Evolutionary conservation across 805 yeast genomes (phyloP).

Genomic region (Cyberlindnera japonica): DNA sequence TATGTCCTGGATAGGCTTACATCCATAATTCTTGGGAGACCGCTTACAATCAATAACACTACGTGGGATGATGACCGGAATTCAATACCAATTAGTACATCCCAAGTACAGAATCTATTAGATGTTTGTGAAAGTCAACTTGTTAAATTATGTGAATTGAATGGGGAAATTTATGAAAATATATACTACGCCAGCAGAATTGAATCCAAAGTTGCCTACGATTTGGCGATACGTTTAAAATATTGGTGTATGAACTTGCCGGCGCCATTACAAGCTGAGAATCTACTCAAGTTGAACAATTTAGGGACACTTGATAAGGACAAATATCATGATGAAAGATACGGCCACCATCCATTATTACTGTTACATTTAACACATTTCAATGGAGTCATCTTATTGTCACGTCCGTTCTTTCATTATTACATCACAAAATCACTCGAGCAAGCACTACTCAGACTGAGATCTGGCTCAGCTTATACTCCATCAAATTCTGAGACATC

Average conservation of each 20-base stretch:
- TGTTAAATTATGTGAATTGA: constrained; percentile 31
- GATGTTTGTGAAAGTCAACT: constrained; percentile 31
- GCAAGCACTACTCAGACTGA: constrained; percentile 3
- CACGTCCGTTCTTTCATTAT: constrained; percentile 39
- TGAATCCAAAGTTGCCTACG: constrained; percentile 22
- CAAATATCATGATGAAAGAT: background rate
- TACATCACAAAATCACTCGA: constrained; percentile 19
- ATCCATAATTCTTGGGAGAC: constrained; percentile 34
- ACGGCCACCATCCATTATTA: constrained; percentile 17
- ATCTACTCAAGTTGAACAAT: background rate
- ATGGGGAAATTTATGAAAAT: constrained; percentile 27
- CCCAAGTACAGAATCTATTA: constrained; percentile 28
- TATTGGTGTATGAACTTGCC: constrained; percentile 8
- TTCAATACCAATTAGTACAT: constrained; percentile 15
- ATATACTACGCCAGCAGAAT: constrained; percentile 32
- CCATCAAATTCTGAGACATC: constrained; percentile 7
- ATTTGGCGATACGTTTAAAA: constrained; percentile 24
- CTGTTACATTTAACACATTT: constrained; percentile 34
- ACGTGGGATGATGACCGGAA: constrained; percentile 36
- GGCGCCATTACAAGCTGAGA: constrained; percentile 3
- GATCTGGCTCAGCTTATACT: background rate
- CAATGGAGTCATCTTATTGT: constrained; percentile 32
- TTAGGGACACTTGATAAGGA: constrained; percentile 1
- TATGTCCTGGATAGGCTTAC: constrained; percentile 33
- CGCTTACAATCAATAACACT: constrained; percentile 32